Evolutionary conservation across 2,329 filamentous ascomycete species (phyloP).

Genomic region (Colletotrichum ledebouriae): DNA sequence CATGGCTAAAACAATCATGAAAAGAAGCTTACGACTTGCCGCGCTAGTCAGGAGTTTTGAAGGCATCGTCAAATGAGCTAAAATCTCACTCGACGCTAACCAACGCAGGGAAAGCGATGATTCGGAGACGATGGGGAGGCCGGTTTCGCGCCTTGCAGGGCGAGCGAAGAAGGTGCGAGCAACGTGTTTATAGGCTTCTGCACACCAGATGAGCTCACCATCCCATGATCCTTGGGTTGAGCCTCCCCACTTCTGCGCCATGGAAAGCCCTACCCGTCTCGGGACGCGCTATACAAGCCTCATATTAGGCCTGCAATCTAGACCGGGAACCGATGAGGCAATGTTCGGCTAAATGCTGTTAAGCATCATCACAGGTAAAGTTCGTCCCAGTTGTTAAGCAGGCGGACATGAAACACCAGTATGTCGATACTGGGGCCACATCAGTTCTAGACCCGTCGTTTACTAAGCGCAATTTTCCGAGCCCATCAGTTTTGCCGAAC

Average conservation of each 20-base stretch:
- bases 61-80: constrained; percentile 11
- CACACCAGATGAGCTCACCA: not conserved
- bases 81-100: not conserved
- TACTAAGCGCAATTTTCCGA: not conserved
- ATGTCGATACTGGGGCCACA: not conserved
- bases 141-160: not conserved
- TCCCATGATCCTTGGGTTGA: not conserved
- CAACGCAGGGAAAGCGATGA: not conserved
- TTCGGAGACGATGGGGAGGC: not conserved
- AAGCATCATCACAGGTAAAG: not conserved
- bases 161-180: not conserved
- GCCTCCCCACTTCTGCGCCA: not conserved
- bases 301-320: not conserved
- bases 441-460: not conserved
- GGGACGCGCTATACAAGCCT: not conserved
- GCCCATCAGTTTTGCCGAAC: not conserved
- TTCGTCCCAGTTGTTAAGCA: not conserved
- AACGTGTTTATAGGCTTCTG: not conserved
- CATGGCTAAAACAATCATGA: constrained; percentile 22
- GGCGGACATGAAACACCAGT: not conserved
- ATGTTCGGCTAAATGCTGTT: not conserved
- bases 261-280: not conserved
- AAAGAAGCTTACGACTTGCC: not conserved
- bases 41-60: constrained; percentile 21
- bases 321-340: not conserved